These are phyloP conservation scores for Diplosphaera chodatii DNA, from an alignment of 139 green algal genomes.

Conservation along the genomic window DNA sequence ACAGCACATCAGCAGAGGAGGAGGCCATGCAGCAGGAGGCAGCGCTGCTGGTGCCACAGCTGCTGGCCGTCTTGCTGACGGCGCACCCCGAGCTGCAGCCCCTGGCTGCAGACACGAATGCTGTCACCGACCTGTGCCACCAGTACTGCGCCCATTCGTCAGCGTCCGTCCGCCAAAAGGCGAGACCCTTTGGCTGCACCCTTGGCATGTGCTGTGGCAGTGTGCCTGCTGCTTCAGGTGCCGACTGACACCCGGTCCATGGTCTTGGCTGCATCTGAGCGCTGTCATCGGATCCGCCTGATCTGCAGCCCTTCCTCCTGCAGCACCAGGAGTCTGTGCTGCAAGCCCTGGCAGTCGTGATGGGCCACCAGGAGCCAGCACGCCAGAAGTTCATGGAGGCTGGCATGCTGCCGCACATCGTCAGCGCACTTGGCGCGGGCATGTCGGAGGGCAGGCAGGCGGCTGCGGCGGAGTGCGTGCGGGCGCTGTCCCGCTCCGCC, in stretches of 20 bases:
- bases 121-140: slow-evolving; percentile 31
- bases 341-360: not conserved
- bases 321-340: not conserved
- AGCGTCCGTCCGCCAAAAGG: not conserved
- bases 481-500: slow-evolving; percentile 63
- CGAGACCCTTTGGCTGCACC: no score
- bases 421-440: not conserved
- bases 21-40: no score
- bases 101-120: slow-evolving; percentile 52
- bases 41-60: slow-evolving; percentile 27
- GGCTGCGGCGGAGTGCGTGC: slow-evolving; percentile 65
- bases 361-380: not conserved
- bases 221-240: no score
- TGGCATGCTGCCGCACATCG: not conserved
- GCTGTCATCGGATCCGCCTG: no score
- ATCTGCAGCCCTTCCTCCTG: no score
- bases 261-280: no score
- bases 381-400: not conserved
- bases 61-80: slow-evolving; percentile 39
- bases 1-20: no score
- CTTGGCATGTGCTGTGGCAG: no score
- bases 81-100: slow-evolving; percentile 41
- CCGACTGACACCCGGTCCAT: no score
- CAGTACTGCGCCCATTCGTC: not conserved
- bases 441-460: slow-evolving; percentile 27